A percentile compares a stretch with the other conserved stretches of the same genome.
phyloP scores from a whole-genome alignment of 148 eudicot species.

The Nyssa sinensis region DNA sequence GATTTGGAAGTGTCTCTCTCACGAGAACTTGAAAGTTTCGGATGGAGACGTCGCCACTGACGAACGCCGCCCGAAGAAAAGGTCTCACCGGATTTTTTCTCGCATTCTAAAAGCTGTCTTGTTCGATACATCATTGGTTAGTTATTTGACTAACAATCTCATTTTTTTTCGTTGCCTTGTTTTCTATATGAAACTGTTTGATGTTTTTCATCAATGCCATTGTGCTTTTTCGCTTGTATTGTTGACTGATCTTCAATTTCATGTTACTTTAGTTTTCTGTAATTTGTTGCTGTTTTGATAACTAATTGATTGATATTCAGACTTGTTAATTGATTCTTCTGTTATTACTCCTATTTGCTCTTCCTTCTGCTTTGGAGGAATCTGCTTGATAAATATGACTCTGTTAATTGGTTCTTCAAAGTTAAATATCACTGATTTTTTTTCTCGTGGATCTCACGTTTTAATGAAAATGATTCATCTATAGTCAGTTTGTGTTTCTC shows the following conservation, averaged over 20 bases:
- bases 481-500: background rate
- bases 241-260: background rate
- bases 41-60: background rate
- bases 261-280: too few relatives aligned
- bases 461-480: background rate
- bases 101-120: slow-evolving; percentile 13
- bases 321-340: too few relatives aligned
- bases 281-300: too few relatives aligned
- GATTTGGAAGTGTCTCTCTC: background rate
- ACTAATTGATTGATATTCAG: too few relatives aligned
- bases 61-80: background rate
- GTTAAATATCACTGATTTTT: too few relatives aligned
- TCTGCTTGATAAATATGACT: too few relatives aligned
- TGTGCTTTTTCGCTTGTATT: background rate
- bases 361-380: too few relatives aligned
- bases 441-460: too few relatives aligned
- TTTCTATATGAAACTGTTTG: background rate
- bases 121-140: slow-evolving; percentile 19
- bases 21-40: background rate
- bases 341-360: too few relatives aligned
- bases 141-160: too few relatives aligned
- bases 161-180: too few relatives aligned
- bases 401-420: too few relatives aligned
- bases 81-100: slow-evolving; percentile 13
- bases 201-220: background rate